These are phyloP conservation scores for Scedosporium dehoogii DNA, from an alignment of 2,329 filamentous ascomycete genomes.

Conservation along the genomic window DNA sequence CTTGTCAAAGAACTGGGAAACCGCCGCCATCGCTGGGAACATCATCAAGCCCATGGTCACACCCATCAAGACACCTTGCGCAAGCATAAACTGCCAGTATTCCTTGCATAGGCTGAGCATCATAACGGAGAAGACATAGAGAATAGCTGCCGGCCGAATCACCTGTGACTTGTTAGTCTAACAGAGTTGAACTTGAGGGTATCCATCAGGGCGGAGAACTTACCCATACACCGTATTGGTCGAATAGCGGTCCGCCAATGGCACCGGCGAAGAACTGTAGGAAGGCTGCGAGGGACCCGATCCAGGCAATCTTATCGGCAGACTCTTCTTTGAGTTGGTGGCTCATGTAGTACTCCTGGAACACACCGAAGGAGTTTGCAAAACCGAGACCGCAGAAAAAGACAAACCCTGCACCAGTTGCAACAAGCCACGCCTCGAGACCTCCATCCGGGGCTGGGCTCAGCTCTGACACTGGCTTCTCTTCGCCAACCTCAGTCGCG, in stretches of 20 bases:
- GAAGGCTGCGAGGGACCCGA: slow-evolving; percentile 27
- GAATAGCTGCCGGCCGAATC: slow-evolving; percentile 25
- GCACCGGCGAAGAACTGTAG: slow-evolving; percentile 24
- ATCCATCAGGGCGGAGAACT: background rate
- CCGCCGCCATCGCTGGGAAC: slow-evolving; percentile 28
- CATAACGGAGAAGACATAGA: slow-evolving; percentile 55
- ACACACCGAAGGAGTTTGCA: slow-evolving; percentile 33
- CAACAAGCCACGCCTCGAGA: slow-evolving; percentile 29
- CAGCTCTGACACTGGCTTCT: background rate
- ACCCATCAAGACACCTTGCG: slow-evolving; percentile 28
- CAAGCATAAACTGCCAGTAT: slow-evolving; percentile 35
- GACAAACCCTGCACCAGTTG: slow-evolving; percentile 21
- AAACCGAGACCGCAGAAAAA: slow-evolving; percentile 31
- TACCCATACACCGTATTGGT: slow-evolving; percentile 29
- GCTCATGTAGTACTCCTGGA: slow-evolving; percentile 31
- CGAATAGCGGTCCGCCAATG: slow-evolving; percentile 28
- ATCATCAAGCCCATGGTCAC: slow-evolving; percentile 32
- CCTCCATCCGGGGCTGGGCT: slow-evolving; percentile 21
- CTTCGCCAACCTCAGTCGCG: background rate
- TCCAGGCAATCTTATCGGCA: slow-evolving; percentile 29
- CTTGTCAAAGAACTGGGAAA: slow-evolving; percentile 41
- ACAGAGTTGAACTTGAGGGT: no score
- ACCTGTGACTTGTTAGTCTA: slow-evolving; percentile 14
- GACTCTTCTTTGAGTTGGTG: slow-evolving; percentile 22
- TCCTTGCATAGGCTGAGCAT: slow-evolving; percentile 43